Evolutionary conservation across 106 monocot species (phyloP).

Genomic region (Dendrobium catenatum): DNA sequence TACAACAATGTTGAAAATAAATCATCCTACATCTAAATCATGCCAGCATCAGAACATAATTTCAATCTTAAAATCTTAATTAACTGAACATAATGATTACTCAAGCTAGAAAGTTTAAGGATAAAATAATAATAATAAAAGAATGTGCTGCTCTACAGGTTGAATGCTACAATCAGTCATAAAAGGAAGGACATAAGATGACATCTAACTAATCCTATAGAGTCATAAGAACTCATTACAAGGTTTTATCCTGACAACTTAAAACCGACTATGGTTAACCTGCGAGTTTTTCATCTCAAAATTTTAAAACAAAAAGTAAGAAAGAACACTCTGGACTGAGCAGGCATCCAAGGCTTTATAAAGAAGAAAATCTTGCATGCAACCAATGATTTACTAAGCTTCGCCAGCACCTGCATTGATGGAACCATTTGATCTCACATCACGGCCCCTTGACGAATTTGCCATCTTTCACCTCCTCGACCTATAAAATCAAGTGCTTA

Average conservation of each 20-base stretch:
- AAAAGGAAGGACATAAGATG: background rate
- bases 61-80: background rate
- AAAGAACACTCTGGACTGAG: background rate
- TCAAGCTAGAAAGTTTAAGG: background rate
- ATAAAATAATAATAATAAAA: background rate
- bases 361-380: too few relatives aligned
- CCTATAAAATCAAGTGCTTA: background rate
- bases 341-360: background rate
- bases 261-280: background rate
- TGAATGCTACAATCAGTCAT: background rate
- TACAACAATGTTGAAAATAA: too few relatives aligned
- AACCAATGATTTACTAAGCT: background rate
- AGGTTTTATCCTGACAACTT: background rate
- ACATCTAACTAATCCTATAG: background rate
- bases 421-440: background rate
- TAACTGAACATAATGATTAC: background rate
- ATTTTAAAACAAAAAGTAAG: background rate
- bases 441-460: background rate
- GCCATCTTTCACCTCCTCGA: background rate
- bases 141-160: conserved; percentile 5
- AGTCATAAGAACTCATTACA: background rate
- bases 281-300: background rate
- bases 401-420: background rate
- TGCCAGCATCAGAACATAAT: background rate
- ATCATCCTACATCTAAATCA: too few relatives aligned